Percentiles rank a stretch among this genome's conserved stretches.
phyloP scores from a whole-genome alignment of 345 rosid genomes.

The Jatropha curcas region DNA sequence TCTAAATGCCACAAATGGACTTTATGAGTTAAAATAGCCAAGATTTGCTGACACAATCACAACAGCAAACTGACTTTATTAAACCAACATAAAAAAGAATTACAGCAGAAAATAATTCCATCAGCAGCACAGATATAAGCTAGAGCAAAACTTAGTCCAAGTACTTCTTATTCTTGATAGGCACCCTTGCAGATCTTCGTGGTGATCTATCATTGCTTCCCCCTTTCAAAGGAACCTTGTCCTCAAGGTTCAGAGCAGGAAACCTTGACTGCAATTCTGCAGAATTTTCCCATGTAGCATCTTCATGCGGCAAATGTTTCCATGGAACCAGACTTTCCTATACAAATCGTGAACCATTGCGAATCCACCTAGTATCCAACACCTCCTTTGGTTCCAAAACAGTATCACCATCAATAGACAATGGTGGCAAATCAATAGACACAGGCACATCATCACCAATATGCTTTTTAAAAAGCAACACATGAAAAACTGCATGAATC shows the following conservation, averaged over 20 bases:
- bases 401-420: not conserved
- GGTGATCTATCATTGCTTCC: not conserved
- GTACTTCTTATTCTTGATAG: too few relatives aligned
- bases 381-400: not conserved
- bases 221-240: not conserved
- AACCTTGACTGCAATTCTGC: not conserved
- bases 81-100: too few relatives aligned
- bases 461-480: too few relatives aligned
- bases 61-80: too few relatives aligned
- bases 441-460: too few relatives aligned
- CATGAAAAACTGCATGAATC: not conserved
- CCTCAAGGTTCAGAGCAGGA: conserved; percentile 3
- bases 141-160: too few relatives aligned
- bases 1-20: too few relatives aligned
- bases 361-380: not conserved
- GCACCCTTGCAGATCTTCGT: not conserved
- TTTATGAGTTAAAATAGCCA: too few relatives aligned
- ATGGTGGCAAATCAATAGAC: too few relatives aligned
- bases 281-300: not conserved
- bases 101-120: too few relatives aligned
- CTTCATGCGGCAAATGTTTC: not conserved
- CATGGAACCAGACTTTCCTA: not conserved
- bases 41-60: too few relatives aligned
- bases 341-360: not conserved
- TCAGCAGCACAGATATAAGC: too few relatives aligned